Evolutionary conservation across 148 eudicot genomes (phyloP), one percentile per base, ranked within the genome.

Genomic region (Heliosperma pusillum): DNA sequence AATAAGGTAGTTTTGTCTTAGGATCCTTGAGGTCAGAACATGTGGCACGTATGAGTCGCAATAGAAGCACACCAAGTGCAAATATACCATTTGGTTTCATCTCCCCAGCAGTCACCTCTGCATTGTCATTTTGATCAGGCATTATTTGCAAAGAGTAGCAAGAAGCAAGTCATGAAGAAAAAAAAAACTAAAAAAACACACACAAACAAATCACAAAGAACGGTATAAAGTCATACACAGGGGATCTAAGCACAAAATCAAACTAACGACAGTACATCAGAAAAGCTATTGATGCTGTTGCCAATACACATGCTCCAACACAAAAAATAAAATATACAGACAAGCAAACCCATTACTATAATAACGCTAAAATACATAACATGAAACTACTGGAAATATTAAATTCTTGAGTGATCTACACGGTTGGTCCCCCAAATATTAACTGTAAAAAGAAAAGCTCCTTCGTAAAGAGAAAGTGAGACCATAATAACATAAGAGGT

Each of bases 31-130:
- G 4, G 27, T 25, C 40, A 63, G 27, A 3, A 16, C 40, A 8
- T 63, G 3, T 26, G 36, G 1, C 26, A 26, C 36, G 19, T 63
- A 13, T 27, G 36, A 63, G 66, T 26, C 66, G 33, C n/a, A 63
- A 12, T 22, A 26, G 40, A 63, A 63, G 66, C 16, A 26, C 4
- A 63, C 66, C 66, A 27, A 63, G 40, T 63, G 66, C 33, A 15
- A 63, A 63, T 0, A 63, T 63, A 63, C 66, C 66, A 63, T 63
- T 63, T 26, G n/a, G 40, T 63, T 26, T 63, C 36, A 63, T 63
- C 66, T 26, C 5, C 19, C 66, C 36, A 63, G 36, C 40, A 10
- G 36, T 27, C 40, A 4, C 40, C 3, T 63, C 66, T 63, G 66
- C 66, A 63, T 26, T 63, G 40, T 30, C 40, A 63, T 63, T 26